Evolutionary conservation across 164 flowering plant genomes (phyloP).

Genomic region (Magnolia officinalis): DNA sequence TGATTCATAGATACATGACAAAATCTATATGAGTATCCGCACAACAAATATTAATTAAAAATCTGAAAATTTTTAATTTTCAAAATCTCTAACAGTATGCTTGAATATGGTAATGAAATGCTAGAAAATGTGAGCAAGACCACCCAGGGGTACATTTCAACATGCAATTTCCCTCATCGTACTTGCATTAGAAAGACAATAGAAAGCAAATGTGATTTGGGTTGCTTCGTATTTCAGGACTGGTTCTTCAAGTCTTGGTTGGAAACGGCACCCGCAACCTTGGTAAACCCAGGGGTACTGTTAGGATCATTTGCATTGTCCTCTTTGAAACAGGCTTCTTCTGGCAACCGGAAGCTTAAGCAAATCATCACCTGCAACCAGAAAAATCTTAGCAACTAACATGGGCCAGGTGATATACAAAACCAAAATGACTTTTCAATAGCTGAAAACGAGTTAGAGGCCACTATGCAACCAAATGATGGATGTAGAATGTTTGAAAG

Average conservation of each 20-base stretch:
- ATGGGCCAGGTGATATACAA: not conserved
- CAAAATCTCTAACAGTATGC: no score
- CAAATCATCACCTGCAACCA: conserved; percentile 84
- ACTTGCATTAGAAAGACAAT: not conserved
- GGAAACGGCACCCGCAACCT: not conserved
- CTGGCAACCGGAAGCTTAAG: conserved; percentile 80
- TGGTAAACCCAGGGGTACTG: not conserved
- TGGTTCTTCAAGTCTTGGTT: not conserved
- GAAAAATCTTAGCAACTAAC: not conserved
- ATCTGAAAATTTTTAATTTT: no score
- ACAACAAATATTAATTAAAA: no score
- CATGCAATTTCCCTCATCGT: no score
- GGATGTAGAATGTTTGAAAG: no score
- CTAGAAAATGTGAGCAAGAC: no score
- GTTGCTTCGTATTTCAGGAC: not conserved
- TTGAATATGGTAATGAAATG: no score
- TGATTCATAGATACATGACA: no score
- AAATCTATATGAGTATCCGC: no score
- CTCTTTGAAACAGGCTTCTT: conserved; percentile 50
- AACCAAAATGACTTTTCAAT: not conserved
- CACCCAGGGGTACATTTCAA: no score
- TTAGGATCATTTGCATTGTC: conserved; percentile 5
- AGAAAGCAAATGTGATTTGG: not conserved
- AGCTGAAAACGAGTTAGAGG: no score
- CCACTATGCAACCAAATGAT: no score